These are phyloP conservation scores for Schizonepeta tenuifolia DNA, from an alignment of 257 asterid genomes.

Conservation along the genomic window DNA sequence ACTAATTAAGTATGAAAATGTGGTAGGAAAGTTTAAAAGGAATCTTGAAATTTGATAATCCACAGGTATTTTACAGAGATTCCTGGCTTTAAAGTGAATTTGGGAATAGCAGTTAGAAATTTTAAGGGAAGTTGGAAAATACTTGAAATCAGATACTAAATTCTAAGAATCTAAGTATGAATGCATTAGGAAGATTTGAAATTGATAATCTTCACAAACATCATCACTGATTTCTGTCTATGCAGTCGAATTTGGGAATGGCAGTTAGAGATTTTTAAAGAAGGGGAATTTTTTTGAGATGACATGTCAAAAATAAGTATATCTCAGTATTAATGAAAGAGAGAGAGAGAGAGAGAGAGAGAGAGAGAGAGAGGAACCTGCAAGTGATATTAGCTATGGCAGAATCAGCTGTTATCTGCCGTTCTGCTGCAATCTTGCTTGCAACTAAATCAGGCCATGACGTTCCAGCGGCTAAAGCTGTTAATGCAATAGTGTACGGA, in stretches of 20 bases:
- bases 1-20: no score
- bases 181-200: no score
- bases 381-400: conserved; percentile 97
- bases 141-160: background rate
- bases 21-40: no score
- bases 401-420: conserved; percentile 92
- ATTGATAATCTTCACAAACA: background rate
- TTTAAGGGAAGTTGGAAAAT: background rate
- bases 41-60: background rate
- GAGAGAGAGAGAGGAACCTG: conserved; percentile 52
- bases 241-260: background rate
- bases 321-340: background rate
- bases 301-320: no score
- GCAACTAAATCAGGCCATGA: conserved; percentile 99
- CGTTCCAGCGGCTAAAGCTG: conserved; percentile 92
- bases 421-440: conserved; percentile 96
- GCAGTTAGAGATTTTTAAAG: background rate
- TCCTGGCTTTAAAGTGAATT: background rate
- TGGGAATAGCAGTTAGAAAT: background rate
- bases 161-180: no score
- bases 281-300: background rate
- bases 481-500: conserved; percentile 75
- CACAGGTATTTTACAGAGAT: background rate
- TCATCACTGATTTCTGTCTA: background rate
- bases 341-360: background rate